Conservation (phyloP, 148 eudicot genomes). For the Rhododendron kiyosumense region DNA sequence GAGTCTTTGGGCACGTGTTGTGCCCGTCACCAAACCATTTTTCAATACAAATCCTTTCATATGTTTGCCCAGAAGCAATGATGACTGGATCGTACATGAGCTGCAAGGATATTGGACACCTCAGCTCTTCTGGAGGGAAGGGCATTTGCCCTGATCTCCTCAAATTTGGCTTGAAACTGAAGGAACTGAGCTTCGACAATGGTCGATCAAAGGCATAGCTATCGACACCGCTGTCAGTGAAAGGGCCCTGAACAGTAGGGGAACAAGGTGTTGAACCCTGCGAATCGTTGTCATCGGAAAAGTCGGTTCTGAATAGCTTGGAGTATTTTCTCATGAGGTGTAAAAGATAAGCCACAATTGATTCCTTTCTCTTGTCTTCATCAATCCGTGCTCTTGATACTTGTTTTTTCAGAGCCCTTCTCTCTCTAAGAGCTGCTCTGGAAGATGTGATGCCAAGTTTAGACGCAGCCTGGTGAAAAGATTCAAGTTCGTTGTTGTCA, state of each 20-base stretch:
- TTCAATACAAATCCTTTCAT: conserved; percentile 90
- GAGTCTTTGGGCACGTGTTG: conserved; percentile 93
- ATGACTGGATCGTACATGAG: conserved; percentile 97
- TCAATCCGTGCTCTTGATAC: conserved; percentile 79
- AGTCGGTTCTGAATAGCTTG: conserved; percentile 81
- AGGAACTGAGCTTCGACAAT: conserved; percentile 70
- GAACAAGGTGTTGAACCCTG: conserved; percentile 99
- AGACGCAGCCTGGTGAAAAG: conserved; percentile 83
- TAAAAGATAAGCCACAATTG: conserved; percentile 82
- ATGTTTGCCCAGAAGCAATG: conserved; percentile 94
- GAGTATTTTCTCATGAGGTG: conserved; percentile 94
- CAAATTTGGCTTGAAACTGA: conserved; percentile 66
- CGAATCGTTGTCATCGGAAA: conserved; percentile 92
- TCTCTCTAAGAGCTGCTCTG: conserved; percentile 85
- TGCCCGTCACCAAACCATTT: conserved; percentile 96
- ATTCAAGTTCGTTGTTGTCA: conserved; percentile 77
- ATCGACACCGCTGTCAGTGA: conserved; percentile 42
- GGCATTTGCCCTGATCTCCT: conserved; percentile 65
- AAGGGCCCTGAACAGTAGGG: conserved; percentile 71
- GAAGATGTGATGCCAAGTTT: conserved; percentile 90
- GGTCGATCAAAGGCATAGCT: conserved; percentile 69
- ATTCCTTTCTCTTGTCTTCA: conserved; percentile 92
- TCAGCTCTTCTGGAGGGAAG: conserved; percentile 88
- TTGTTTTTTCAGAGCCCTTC: conserved; percentile 85
- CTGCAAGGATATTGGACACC: conserved; percentile 96